phyloP scores from a whole-genome alignment of 1,139 yeast species.

The Candida buenavistaensis region DNA sequence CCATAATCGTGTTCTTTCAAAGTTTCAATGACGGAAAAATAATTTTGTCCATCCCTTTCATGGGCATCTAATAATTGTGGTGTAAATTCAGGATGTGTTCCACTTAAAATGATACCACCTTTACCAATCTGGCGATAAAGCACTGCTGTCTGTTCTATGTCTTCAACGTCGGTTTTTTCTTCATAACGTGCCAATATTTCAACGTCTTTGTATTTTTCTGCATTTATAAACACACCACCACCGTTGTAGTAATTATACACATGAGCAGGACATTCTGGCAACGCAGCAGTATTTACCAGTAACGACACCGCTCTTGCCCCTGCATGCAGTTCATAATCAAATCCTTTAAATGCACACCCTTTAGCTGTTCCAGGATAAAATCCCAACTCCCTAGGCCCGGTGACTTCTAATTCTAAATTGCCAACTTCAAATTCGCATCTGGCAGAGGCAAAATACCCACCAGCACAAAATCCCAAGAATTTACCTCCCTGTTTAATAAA shows the following conservation, averaged over 20 bases:
- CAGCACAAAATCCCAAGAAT: conserved; percentile 92
- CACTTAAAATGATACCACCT: conserved; percentile 78
- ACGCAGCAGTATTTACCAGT: conserved; percentile 30
- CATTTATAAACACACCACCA: conserved; percentile 82
- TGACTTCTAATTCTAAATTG: conserved; percentile 67
- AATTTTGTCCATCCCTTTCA: conserved; percentile 21
- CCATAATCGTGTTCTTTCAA: conserved; percentile 45
- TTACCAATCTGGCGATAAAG: conserved; percentile 67
- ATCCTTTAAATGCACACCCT: conserved; percentile 83
- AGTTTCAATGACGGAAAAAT: conserved; percentile 33
- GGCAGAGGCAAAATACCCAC: conserved; percentile 82
- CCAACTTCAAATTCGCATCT: conserved; percentile 85
- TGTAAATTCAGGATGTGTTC: conserved; percentile 88
- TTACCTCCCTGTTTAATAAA: conserved; percentile 80
- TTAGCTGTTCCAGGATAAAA: conserved; percentile 81
- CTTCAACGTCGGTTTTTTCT: conserved; percentile 38
- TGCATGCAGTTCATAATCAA: conserved; percentile 68
- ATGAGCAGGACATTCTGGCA: conserved; percentile 23
- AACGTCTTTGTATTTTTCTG: conserved; percentile 57
- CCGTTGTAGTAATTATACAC: conserved; percentile 70
- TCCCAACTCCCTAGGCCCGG: conserved; percentile 77
- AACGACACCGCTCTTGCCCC: conserved; percentile 70
- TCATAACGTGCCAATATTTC: conserved; percentile 71
- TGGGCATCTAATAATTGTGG: conserved; percentile 47
- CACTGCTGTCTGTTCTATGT: conserved; percentile 63